These are phyloP conservation scores for Pelargonium australe DNA, from an alignment of 441 rosid genomes.

Conservation along the genomic window DNA sequence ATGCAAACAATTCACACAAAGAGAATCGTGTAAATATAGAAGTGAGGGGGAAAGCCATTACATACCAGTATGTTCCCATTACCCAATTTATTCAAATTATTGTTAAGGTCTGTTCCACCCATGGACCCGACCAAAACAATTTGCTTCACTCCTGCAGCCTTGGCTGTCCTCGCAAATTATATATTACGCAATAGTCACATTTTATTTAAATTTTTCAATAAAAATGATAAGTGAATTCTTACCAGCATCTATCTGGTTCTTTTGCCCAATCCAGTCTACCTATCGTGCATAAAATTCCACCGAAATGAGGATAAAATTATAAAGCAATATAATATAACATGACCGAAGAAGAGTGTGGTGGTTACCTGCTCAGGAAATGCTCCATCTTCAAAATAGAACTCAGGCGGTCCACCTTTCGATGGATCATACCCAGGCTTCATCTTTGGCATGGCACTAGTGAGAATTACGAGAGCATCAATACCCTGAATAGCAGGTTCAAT, in stretches of 20 bases:
- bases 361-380: constrained; percentile 83
- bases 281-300: constrained; percentile 21
- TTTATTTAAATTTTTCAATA: not conserved
- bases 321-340: not conserved
- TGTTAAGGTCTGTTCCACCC: constrained; percentile 83
- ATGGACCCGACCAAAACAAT: constrained; percentile 90
- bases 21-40: too few species aligned
- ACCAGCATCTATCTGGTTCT: constrained; percentile 92
- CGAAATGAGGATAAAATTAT: constrained; percentile 12
- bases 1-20: too few species aligned
- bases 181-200: not conserved
- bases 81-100: constrained; percentile 82
- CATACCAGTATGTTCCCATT: constrained; percentile 87
- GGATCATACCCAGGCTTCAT: constrained; percentile 92
- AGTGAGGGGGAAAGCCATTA: constrained; percentile 9
- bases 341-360: not conserved
- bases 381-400: constrained; percentile 81
- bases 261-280: constrained; percentile 98
- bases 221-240: constrained; percentile 14
- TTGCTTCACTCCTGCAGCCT: constrained; percentile 87
- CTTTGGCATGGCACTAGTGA: constrained; percentile 88
- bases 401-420: constrained; percentile 72
- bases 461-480: constrained; percentile 70
- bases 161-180: constrained; percentile 46
- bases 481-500: constrained; percentile 61